phyloP scores from a whole-genome alignment of 2,329 filamentous ascomycete species.

The Fusarium subtropicale region DNA sequence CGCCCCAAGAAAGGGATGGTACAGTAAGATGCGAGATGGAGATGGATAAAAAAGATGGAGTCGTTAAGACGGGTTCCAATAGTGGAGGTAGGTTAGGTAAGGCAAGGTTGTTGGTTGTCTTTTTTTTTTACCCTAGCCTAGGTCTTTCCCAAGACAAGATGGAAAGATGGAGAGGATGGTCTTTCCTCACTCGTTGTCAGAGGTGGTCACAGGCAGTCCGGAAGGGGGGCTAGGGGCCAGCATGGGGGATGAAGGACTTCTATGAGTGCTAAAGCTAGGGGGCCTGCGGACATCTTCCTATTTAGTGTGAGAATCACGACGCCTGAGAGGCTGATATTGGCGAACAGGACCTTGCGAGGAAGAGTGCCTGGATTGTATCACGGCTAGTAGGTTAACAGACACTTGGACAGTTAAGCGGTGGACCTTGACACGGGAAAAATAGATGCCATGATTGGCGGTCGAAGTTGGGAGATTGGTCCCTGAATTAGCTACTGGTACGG shows the following conservation, averaged over 20 bases:
- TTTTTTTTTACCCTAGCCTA: constrained; percentile 6
- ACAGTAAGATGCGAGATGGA: constrained; percentile 41
- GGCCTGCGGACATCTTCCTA: constrained; percentile 14
- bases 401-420: constrained; percentile 18
- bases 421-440: constrained; percentile 12
- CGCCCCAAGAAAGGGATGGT: constrained; percentile 35
- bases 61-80: constrained; percentile 35
- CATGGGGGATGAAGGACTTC: constrained; percentile 19
- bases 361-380: constrained; percentile 8
- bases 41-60: constrained; percentile 46
- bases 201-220: constrained; percentile 34
- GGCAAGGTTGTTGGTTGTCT: constrained; percentile 37
- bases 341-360: constrained; percentile 28
- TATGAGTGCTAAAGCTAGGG: constrained; percentile 11
- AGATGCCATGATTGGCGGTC: constrained; percentile 24
- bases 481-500: constrained; percentile 23
- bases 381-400: constrained; percentile 5
- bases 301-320: constrained; percentile 24
- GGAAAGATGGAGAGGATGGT: constrained; percentile 20
- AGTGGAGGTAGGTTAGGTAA: constrained; percentile 28
- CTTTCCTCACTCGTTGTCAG: constrained; percentile 30
- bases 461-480: constrained; percentile 32
- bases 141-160: constrained; percentile 35
- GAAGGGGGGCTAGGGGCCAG: constrained; percentile 35
- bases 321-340: constrained; percentile 36